Conservation (phyloP, 2,329 filamentous ascomycete genomes). For the Chaetomium sp. region DNA sequence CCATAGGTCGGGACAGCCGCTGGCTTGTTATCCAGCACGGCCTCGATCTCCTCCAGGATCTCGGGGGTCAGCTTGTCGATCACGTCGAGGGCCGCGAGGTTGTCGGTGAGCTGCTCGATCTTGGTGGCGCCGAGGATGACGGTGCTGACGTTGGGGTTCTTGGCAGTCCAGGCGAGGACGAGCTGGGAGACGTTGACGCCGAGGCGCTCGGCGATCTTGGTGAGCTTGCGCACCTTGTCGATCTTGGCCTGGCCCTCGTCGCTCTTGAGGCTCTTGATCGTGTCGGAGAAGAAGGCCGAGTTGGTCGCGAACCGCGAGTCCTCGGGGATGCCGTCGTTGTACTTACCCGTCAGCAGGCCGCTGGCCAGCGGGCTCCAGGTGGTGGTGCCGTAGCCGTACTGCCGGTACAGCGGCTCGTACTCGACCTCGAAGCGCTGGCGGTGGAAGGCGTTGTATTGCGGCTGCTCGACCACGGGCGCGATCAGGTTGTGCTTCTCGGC, state of each 20-base stretch:
- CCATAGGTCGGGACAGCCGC: constrained; percentile 30
- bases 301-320: constrained; percentile 62
- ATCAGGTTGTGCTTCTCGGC: constrained; percentile 62
- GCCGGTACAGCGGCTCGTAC: constrained; percentile 58
- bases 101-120: constrained; percentile 61
- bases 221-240: constrained; percentile 60
- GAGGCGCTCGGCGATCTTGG: constrained; percentile 65
- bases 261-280: constrained; percentile 53
- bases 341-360: constrained; percentile 64
- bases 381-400: constrained; percentile 59
- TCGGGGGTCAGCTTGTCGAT: constrained; percentile 60
- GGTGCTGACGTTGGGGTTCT: constrained; percentile 61
- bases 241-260: constrained; percentile 55
- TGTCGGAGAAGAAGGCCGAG: constrained; percentile 54
- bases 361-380: constrained; percentile 57
- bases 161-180: constrained; percentile 63
- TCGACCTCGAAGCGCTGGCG: constrained; percentile 64
- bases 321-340: constrained; percentile 63
- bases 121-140: constrained; percentile 64
- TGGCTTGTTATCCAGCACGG: constrained; percentile 39
- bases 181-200: constrained; percentile 57
- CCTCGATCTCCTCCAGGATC: constrained; percentile 61
- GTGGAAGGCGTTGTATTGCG: constrained; percentile 64
- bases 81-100: constrained; percentile 54
- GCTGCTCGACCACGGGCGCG: constrained; percentile 50